Conservation (phyloP, 345 rosid genomes). For the Syzygium aqueum region DNA sequence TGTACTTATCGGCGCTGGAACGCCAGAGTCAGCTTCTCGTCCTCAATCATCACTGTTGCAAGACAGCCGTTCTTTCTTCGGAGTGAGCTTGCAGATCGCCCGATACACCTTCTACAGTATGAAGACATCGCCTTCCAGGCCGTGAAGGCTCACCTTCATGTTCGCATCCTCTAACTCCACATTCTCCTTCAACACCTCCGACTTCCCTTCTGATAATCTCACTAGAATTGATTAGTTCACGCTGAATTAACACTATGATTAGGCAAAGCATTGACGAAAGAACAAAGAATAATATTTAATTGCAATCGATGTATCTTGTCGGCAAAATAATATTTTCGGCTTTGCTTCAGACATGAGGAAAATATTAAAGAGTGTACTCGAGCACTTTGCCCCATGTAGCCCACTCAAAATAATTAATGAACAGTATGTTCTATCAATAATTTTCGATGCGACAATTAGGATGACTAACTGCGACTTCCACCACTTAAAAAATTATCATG, state of each 20-base stretch:
- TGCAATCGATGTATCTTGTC: not conserved
- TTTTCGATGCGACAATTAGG: no score
- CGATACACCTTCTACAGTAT: not conserved
- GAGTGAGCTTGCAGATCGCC: not conserved
- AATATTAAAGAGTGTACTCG: not conserved
- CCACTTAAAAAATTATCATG: no score
- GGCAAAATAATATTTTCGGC: not conserved
- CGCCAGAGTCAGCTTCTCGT: not conserved
- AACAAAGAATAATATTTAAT: not conserved
- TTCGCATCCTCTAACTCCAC: conserved; percentile 6
- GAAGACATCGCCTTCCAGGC: conserved; percentile 8
- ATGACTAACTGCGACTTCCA: no score
- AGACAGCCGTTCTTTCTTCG: not conserved
- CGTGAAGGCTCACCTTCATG: not conserved
- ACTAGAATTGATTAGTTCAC: not conserved
- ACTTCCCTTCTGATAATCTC: not conserved
- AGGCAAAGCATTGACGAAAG: not conserved
- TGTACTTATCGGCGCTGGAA: no score
- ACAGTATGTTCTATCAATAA: no score
- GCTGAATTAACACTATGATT: not conserved
- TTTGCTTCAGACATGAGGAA: not conserved
- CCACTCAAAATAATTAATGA: no score
- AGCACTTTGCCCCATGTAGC: not conserved
- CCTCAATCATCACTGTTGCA: not conserved
- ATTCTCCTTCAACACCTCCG: not conserved